Evolutionary conservation across 441 rosid species (phyloP), one percentile per base, ranked within the genome.

Genomic region (Populus hybrid): DNA sequence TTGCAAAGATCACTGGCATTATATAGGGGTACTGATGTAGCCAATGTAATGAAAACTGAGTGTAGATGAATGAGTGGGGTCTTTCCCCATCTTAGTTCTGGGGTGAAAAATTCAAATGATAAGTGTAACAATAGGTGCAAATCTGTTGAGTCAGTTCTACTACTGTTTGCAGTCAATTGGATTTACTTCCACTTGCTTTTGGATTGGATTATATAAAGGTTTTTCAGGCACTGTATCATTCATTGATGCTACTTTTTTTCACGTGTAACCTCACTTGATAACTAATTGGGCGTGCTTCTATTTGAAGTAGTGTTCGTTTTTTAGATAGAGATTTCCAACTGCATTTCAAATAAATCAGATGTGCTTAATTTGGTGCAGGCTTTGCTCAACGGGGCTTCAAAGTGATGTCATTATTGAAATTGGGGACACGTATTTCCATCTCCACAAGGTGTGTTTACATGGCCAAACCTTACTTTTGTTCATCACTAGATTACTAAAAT

Each of bases 381-480:
- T 83, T 53, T 91, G 95, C 81, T 89, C 95, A 66, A 86, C 93
- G 2, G 98, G 98, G 79, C 95, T 95, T 78, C 89, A 93, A 59
- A 90, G 97, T 6, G 99, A 95, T 84, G 89, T 91, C 72, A 74
- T 85, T 32, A 75, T 95, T 78, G 92, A 95, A 82, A 91, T 92
- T 18, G 90, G 86, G 71, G 95, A 94, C 24, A 83, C 79, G 78
- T 86, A 87, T 71, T 95, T 92, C 82, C 91, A 90, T 81, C 90
- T 95, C 42, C 99, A 95, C 82, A 95, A 90, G 97, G 98, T 90
- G 32, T 70, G 75, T 66, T 68, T 79, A 16, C 81, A 71, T 40
- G 57, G 72, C 79, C 63, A 73, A 59, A 69, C 64, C 64, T 80
- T 21, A 8, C 12, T 34, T 36, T 75, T 32, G 16, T 32, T 32